Base-by-base conservation (phyloP, 177 flowering plant species). In the Vitis hybrid region DNA sequence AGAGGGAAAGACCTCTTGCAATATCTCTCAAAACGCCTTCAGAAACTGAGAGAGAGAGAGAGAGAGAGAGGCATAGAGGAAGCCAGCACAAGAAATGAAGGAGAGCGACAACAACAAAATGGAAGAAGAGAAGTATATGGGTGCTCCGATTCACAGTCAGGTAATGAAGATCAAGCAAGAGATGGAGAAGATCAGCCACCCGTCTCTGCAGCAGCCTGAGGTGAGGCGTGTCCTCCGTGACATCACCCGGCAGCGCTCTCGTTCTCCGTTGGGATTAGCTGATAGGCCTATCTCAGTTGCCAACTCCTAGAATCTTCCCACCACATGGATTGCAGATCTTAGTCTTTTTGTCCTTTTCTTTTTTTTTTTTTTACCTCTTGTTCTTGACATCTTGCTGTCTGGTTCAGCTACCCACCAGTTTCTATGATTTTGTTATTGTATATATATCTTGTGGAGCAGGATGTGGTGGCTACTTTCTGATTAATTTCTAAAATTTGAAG, bases 101-200 rank as follows among this genome's bases (percentile, higher is more conserved):
- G 72, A 59, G 67, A 74, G 3, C 63, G 21, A 61, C 59, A 61
- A 49, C 57, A 68, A 18, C 54, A 72, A 54, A 41, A 75, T 64
- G 59, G 58, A 41, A 15, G 71, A 63, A 58, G 63, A 62, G 24
- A 66, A 64, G 2, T 7, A 70, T 4, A n/a, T 57, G 69, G 77
- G 78, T 24, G 14, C 71, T 11, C 85, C 86, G 21, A 61, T 91
- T 71, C 96, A 91, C 56, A 89, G 83, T 77, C 96, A 91, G 71
- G 88, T 91, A 18, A 79, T 74, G 50, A 91, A 84, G 81, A 85
- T 91, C 74, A 87, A 84, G 84, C 79, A 78, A 72, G 94, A 90
- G 59, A 63, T 81, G 57, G 90, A 89, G 83, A 89, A 84, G 75
- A 84, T 84, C 54, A 77, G 69, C 58, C 77, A 82, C 65, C 81